Evolutionary conservation across 371 early-diverging fungal species (phyloP), one percentile per base, ranked within the genome.

Genomic region (Blakeslea trispora): DNA sequence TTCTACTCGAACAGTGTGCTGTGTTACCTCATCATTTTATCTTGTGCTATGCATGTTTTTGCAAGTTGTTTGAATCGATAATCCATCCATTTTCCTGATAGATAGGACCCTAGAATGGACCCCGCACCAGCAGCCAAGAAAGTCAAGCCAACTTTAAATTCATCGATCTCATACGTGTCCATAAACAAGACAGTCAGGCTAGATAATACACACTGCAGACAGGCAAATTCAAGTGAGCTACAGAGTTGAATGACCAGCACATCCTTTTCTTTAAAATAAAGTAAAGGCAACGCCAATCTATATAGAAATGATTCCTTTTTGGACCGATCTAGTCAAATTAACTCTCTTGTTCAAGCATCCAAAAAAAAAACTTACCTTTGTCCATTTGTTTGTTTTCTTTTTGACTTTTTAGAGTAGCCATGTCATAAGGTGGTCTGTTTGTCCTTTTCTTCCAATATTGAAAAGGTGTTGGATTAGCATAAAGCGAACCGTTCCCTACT

Each of bases 231-330:
- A 0, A 66, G 41, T 10, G 70, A 52, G 32, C 69, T 65, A 17
- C 69, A 64, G 5, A 73, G 14, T 7, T 71, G 43, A 9, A 73
- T 24, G 0, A 69, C 19, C 1, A 62, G 45, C 0, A 75, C 57
- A 45, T 75, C 79, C 15, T 61, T 65, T 59, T 74, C 71, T 17
- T 66, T 64, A 5, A 71, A 59, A 39, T 69, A 72, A 0, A 54
- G 8, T 3, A 72, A 48, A 2, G 74, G 61, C 32, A 69, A 55
- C 21, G 52, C 46, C 17, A 55, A 44, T n/a, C 59, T 59, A 6
- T 57, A 57, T 0, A 53, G n/a, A n/a, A n/a, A n/a, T n/a, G n/a
- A n/a, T n/a, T n/a, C n/a, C n/a, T n/a, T n/a, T n/a, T n/a, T n/a
- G n/a, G n/a, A n/a, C n/a, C n/a, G n/a, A n/a, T n/a, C n/a, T n/a